Evolutionary conservation across 768 basidiomycete species (phyloP).

Genomic region (Suillus variegatus): DNA sequence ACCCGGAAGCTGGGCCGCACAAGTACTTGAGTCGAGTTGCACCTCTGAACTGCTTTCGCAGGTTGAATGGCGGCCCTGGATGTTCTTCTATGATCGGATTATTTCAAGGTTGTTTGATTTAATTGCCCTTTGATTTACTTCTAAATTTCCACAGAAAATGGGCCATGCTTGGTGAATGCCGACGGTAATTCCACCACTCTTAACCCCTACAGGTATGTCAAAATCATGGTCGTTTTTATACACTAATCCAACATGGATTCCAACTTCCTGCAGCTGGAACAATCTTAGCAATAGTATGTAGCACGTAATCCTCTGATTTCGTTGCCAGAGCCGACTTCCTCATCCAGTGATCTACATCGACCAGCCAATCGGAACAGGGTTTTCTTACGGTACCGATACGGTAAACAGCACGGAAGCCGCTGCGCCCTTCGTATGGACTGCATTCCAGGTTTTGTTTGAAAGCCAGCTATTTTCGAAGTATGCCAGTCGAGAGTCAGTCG

Average conservation of each 20-base stretch:
- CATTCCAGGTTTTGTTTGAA: too few species aligned
- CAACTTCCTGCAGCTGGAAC: conserved; percentile 53
- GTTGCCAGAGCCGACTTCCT: neutral
- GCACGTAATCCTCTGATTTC: neutral
- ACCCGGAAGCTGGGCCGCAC: neutral
- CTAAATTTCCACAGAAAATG: conserved; percentile 46
- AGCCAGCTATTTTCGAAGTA: too few species aligned
- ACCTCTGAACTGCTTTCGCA: conserved; percentile 17
- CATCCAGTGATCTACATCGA: conserved; percentile 66
- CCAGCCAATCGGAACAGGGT: conserved; percentile 58
- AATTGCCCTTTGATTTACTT: neutral
- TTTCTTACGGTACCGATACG: too few species aligned
- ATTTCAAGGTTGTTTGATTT: conserved; percentile 50
- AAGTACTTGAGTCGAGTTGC: neutral
- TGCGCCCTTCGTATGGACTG: too few species aligned
- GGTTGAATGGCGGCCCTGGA: conserved; percentile 63
- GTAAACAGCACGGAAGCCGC: too few species aligned
- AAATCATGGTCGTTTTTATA: neutral
- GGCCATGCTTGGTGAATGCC: conserved; percentile 60
- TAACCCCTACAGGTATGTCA: conserved; percentile 59
- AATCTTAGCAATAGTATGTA: conserved; percentile 61
- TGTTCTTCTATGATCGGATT: conserved; percentile 67
- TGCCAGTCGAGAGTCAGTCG: too few species aligned
- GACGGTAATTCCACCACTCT: conserved; percentile 53
- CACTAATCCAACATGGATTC: too few species aligned